Evolutionary conservation across 106 monocot species (phyloP), one percentile per base, ranked within the genome.

Genomic region (Acanthochlamys bracteata): DNA sequence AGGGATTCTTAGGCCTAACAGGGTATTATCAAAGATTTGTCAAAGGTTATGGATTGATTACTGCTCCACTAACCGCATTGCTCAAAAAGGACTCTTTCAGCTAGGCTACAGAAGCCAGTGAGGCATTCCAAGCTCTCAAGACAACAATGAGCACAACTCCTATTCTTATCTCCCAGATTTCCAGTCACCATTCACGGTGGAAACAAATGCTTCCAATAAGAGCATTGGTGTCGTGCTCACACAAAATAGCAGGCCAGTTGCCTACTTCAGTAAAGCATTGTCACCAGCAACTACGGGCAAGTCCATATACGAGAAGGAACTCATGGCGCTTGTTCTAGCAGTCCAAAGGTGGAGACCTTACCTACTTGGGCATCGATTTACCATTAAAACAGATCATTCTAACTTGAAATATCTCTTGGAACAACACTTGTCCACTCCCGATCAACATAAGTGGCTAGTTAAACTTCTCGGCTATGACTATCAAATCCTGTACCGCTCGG

Each of bases 381-480:
- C 20, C 11, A 66, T 66, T 20, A 14, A 33, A 7, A 66, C 33
- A 0, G 66, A 66, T n/a, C 66, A 66, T 0, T 33, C 10, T 0
- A 54, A 27, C 49, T 14, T 66, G 0, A 53, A 53, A 12, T 54
- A 66, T 10, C 53, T 66, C 3, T 52, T 51, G 52, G 25, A 66
- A 12, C 53, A 66, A 27, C 22, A 17, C 13, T 15, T 66, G 4
- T 4, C 11, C 4, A 66, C 25, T 2, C 49, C 65, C 3, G 24
- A n/a, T 10, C 53, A 66, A 25, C 26, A 53, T 27, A 52, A 52
- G 11, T 52, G 66, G 25, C 0, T 47, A 4, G 0, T 15, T 17
- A 53, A 66, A 19, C 17, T 27, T 17, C 15, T 53, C 4, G 25
- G 66, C 15, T 53, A 39, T 33, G 66, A 66, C n/a, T 66, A 27